These are phyloP conservation scores for Aspergillus ustus DNA, from an alignment of 2,329 filamentous ascomycete genomes.

Conservation along the genomic window DNA sequence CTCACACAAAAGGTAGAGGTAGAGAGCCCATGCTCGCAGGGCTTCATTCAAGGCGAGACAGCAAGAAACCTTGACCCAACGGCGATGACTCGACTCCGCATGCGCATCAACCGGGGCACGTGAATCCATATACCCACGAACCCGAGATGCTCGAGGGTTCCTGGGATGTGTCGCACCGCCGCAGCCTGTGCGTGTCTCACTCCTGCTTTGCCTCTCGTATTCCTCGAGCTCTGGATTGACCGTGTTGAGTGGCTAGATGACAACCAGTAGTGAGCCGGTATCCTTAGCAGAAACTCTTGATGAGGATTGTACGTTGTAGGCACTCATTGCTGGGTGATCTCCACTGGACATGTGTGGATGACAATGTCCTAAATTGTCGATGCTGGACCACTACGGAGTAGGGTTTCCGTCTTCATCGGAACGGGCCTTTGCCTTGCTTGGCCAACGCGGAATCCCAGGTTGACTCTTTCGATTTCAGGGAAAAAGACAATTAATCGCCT, in stretches of 20 bases:
- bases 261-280: not conserved
- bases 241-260: not conserved
- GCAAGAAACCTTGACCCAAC: not conserved
- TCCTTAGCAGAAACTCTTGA: not conserved
- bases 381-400: not conserved
- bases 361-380: no score
- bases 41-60: not conserved
- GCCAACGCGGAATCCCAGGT: not conserved
- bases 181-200: not conserved
- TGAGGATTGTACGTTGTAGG: not conserved
- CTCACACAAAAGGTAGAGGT: not conserved
- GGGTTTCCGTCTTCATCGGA: not conserved
- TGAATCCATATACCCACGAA: not conserved
- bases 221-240: not conserved
- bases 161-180: not conserved
- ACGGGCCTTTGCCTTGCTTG: conserved; percentile 6
- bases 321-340: not conserved
- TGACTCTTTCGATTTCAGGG: not conserved
- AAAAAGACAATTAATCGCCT: not conserved
- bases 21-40: not conserved
- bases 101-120: not conserved
- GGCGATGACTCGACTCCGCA: not conserved
- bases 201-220: not conserved
- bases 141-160: not conserved
- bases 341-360: not conserved